phyloP scores from a whole-genome alignment of 2,329 filamentous ascomycete genomes.

The Venturia carpophila region DNA sequence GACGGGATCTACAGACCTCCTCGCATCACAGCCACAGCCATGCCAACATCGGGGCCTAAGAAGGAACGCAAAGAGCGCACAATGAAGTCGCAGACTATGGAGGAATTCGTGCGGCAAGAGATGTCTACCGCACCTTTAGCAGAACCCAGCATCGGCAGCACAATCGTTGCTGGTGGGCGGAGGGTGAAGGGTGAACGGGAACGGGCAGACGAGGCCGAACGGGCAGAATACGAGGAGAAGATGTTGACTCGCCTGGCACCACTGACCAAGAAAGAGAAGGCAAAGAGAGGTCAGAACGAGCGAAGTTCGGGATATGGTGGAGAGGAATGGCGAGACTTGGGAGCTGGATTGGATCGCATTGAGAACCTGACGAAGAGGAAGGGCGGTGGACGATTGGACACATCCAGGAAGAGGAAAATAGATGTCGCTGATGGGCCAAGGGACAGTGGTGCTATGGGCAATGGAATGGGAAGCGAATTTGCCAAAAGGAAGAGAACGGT shows the following conservation, averaged over 20 bases:
- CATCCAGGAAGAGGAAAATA: constrained; percentile 70
- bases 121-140: constrained; percentile 73
- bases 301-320: constrained; percentile 60
- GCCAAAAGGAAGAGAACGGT: constrained; percentile 56
- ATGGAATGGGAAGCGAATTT: constrained; percentile 55
- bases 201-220: constrained; percentile 68
- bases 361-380: constrained; percentile 70
- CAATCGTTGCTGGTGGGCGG: constrained; percentile 71
- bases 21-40: constrained; percentile 50
- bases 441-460: constrained; percentile 54
- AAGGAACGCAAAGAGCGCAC: constrained; percentile 47
- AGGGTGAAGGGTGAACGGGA: constrained; percentile 70
- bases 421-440: constrained; percentile 61
- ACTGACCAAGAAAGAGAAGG: constrained; percentile 77
- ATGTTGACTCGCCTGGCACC: constrained; percentile 85
- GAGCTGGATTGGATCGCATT: constrained; percentile 80
- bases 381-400: constrained; percentile 59
- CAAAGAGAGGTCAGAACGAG: constrained; percentile 49
- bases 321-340: constrained; percentile 84
- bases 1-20: constrained; percentile 83
- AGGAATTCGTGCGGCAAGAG: constrained; percentile 85
- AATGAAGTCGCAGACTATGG: constrained; percentile 69
- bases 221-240: constrained; percentile 78
- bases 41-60: constrained; percentile 46
- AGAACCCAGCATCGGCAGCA: constrained; percentile 86